Evolutionary conservation across 768 basidiomycete species (phyloP).

Genomic region (Lactarius vividus): DNA sequence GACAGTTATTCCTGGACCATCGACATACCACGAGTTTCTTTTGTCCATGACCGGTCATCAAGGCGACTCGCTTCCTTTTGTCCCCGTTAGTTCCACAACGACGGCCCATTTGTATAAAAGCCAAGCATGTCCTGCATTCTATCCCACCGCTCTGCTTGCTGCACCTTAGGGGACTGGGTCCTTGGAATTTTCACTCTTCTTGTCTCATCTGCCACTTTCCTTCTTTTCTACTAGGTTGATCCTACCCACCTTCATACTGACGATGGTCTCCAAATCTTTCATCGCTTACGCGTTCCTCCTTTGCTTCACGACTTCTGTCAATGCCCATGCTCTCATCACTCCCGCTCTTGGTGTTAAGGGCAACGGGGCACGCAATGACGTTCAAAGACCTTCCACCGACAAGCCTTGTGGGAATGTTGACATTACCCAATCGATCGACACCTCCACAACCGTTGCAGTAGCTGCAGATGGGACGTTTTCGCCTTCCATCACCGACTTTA

Average conservation of each 20-base stretch:
- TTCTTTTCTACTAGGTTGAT: not conserved
- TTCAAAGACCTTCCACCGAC: constrained; percentile 33
- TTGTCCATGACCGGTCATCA: not conserved
- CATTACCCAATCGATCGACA: constrained; percentile 41
- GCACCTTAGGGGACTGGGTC: constrained; percentile 15
- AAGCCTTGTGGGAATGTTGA: constrained; percentile 45
- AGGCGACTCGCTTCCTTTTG: not conserved
- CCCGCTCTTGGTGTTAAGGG: constrained; percentile 42
- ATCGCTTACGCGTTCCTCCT: constrained; percentile 36
- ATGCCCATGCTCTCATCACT: constrained; percentile 43
- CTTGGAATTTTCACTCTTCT: not conserved
- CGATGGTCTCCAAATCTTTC: constrained; percentile 34
- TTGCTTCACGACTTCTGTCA: constrained; percentile 37
- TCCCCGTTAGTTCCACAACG: not conserved
- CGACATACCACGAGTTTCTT: not conserved
- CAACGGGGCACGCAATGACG: constrained; percentile 30
- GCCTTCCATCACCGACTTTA: constrained; percentile 45
- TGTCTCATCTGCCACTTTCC: not conserved
- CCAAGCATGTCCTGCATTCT: not conserved
- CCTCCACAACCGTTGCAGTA: constrained; percentile 33
- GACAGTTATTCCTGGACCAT: not conserved
- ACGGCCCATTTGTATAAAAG: constrained; percentile 8
- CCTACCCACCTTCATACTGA: not conserved
- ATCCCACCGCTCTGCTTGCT: not conserved
- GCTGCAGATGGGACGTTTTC: constrained; percentile 42